A percentile compares a stretch with the other conserved stretches of the same genome.
phyloP scores from a whole-genome alignment of 352 stramenopile genomes.

The Globisporangium sylvaticum region DNA sequence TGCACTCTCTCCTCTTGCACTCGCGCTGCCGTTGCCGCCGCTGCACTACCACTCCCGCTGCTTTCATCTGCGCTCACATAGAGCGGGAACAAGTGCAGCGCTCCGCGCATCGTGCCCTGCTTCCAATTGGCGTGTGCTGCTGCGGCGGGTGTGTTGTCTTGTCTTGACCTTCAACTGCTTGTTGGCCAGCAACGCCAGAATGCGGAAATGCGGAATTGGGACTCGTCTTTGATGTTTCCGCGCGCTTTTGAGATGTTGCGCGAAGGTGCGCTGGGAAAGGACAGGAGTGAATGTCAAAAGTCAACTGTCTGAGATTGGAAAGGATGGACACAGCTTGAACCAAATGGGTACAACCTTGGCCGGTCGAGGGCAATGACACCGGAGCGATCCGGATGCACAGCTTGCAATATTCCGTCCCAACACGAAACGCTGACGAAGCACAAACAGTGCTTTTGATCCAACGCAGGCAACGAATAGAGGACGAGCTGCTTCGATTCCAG shows the following conservation, averaged over 20 bases:
- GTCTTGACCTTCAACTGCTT: slow-evolving; percentile 4
- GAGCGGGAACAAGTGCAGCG: slow-evolving; percentile 52
- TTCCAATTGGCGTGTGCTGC: not conserved
- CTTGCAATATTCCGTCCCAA: no score
- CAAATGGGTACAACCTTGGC: not conserved
- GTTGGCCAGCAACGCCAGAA: slow-evolving; percentile 4
- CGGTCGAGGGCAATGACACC: no score
- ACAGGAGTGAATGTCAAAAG: slow-evolving; percentile 11
- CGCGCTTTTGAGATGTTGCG: slow-evolving; percentile 22
- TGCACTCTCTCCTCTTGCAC: slow-evolving; percentile 16
- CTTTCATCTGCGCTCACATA: slow-evolving; percentile 28
- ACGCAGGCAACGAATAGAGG: no score
- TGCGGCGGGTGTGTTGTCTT: not conserved
- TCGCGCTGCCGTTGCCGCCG: slow-evolving; percentile 21
- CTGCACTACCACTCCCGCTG: not conserved
- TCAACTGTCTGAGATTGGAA: slow-evolving; percentile 12
- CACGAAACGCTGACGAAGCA: no score
- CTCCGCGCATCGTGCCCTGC: slow-evolving; percentile 39
- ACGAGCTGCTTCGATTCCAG: no score
- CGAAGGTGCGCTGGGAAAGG: slow-evolving; percentile 4
- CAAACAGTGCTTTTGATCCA: no score
- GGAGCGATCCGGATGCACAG: no score
- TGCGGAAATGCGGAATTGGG: slow-evolving; percentile 18
- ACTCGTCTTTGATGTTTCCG: slow-evolving; percentile 7
- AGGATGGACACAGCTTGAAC: no score